Base-by-base conservation (phyloP, 176 grass and related monocot species). In the Rhynchospora breviuscula region DNA sequence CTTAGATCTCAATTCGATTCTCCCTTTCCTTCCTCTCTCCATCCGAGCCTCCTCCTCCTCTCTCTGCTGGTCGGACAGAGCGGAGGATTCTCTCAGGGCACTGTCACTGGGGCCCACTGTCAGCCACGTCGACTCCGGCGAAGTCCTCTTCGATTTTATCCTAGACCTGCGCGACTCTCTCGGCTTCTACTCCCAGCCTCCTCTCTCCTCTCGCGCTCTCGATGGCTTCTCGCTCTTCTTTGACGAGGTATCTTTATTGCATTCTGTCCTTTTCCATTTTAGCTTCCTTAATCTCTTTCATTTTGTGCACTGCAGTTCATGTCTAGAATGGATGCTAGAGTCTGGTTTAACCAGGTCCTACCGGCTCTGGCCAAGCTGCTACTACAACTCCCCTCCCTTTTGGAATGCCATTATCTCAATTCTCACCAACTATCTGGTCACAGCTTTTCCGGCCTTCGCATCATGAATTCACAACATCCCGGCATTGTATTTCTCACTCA, bases 61-160 rank as follows among this genome's bases (percentile, higher is more conserved):
- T 48, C 59, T 82, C 11, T 45, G 10, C 56, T 82, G 61, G 79
- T 47, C 79, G 5, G 21, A 11, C 9, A 26, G 44, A 25, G 79
- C 79, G 3, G 43, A 47, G 6, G 79, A 82, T 26, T 82, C 79
- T 5, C 79, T 82, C 0, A 49, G 47, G 44, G 79, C 79, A 1
- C 79, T 82, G 19, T 82, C 79, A 0, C 56, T 82, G 12, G 79
- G 79, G 7, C 79, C 79, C 43, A 25, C 61, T 47, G 95, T 98
- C 65, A 98, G 95, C 86, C 84, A 64, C 63, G 90, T 98, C 51
- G 83, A 74, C 70, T 98, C 95, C 23, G 95, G 95, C 69, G 86
- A 95, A 56, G 86, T 93, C 60, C 86, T 98, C 84, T 87, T 94
- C 89, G 92, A 94, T 87, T 73, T 88, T 69, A 89, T 98, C 66